Evolutionary conservation across 345 rosid species (phyloP).

Genomic region (Cochlearia excelsa): DNA sequence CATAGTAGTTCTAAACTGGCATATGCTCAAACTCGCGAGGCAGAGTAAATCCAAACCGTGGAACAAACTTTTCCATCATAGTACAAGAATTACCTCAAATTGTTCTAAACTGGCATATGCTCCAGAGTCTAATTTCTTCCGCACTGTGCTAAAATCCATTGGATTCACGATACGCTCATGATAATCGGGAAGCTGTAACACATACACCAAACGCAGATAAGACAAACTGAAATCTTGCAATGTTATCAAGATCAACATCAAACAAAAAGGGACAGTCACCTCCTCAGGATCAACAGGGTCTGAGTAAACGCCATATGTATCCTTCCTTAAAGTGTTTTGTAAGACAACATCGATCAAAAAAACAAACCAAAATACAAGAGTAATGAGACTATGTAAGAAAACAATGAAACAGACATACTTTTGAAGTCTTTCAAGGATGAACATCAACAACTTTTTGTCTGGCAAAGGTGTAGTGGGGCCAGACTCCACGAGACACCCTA

Average conservation of each 20-base stretch:
- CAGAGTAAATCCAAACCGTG: too few relatives aligned
- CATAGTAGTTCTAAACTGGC: too few relatives aligned
- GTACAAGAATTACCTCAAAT: constrained; percentile 59
- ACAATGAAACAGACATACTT: constrained; percentile 46
- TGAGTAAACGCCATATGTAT: constrained; percentile 88
- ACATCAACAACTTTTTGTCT: constrained; percentile 94
- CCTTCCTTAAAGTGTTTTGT: constrained; percentile 59
- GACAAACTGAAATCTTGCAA: background rate
- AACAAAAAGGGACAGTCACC: constrained; percentile 39
- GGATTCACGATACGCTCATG: constrained; percentile 75
- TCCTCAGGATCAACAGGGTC: constrained; percentile 92
- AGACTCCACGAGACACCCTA: constrained; percentile 73
- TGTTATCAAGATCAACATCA: constrained; percentile 14
- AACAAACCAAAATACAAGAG: constrained; percentile 23
- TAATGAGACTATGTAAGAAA: constrained; percentile 18
- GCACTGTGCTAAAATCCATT: constrained; percentile 81
- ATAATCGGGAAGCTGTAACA: constrained; percentile 91
- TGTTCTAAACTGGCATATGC: constrained; percentile 74
- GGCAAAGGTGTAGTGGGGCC: constrained; percentile 99
- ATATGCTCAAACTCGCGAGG: too few relatives aligned
- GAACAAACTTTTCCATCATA: too few relatives aligned
- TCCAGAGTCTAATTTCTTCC: constrained; percentile 64
- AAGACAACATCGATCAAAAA: constrained; percentile 17
- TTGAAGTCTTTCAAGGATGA: constrained; percentile 99
- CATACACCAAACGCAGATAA: constrained; percentile 21